Percentiles rank a stretch among this genome's conserved stretches.
phyloP scores from a whole-genome alignment of 306 rosid genomes.

The Astragalus membranaceus region DNA sequence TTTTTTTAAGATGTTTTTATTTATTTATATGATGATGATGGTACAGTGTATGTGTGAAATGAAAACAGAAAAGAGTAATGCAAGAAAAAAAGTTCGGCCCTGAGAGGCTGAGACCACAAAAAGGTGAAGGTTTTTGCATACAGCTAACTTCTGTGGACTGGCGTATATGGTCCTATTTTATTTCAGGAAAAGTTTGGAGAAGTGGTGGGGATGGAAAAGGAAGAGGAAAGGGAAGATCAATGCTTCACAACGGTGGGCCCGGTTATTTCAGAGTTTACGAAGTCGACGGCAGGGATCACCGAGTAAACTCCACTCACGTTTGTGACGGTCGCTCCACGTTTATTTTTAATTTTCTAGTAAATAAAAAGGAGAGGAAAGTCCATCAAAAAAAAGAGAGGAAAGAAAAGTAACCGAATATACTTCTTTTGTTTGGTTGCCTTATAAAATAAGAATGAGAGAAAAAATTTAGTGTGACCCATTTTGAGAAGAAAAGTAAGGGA shows the following conservation, averaged over 20 bases:
- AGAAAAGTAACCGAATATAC: no score
- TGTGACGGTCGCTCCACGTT: neutral
- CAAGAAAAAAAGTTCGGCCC: neutral
- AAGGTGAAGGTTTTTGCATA: neutral
- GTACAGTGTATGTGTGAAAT: neutral
- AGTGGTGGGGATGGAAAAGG: neutral
- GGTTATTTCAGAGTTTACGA: neutral
- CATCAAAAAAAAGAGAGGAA: no score
- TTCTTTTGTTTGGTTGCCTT: no score
- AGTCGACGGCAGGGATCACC: constrained; percentile 6
- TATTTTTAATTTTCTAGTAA: neutral
- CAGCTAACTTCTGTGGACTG: neutral
- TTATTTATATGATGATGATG: no score
- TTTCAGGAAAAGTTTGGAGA: neutral
- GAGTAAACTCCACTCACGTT: constrained; percentile 24
- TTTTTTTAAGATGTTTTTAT: no score
- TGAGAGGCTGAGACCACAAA: no score
- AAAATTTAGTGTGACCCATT: no score
- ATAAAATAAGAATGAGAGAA: neutral
- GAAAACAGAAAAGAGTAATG: neutral
- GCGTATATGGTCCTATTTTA: neutral
- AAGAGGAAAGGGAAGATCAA: constrained; percentile 6
- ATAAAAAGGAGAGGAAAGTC: no score
- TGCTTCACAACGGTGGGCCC: neutral
- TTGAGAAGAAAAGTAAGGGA: no score